Evolutionary conservation across 2,329 filamentous ascomycete species (phyloP).

Genomic region (Pseudocercospora cruenta): DNA sequence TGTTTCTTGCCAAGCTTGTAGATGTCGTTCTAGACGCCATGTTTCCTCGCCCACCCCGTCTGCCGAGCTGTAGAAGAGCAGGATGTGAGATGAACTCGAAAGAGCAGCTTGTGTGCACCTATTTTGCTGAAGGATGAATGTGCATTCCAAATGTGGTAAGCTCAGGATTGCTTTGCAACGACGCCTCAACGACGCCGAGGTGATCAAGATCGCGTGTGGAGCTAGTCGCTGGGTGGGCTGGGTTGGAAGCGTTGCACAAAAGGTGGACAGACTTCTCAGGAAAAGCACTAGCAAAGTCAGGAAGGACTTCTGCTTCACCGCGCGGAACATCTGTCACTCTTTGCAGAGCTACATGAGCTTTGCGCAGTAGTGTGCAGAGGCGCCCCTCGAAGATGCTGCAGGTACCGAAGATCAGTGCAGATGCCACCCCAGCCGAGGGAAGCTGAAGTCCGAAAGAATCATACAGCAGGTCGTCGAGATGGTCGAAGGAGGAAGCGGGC

Average conservation of each 20-base stretch:
- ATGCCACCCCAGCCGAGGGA: neutral
- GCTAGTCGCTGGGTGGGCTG: neutral
- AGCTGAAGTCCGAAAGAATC: neutral
- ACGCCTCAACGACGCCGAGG: neutral
- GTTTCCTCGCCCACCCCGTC: neutral
- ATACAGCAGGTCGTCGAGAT: neutral
- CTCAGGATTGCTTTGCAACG: neutral
- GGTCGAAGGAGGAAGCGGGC: too few species aligned
- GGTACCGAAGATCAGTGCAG: neutral
- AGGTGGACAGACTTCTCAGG: neutral
- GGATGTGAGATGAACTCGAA: neutral
- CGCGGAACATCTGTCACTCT: neutral
- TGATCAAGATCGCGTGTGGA: conserved; percentile 1
- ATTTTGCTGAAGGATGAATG: neutral
- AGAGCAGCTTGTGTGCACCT: neutral
- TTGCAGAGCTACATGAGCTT: neutral
- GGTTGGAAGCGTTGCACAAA: neutral
- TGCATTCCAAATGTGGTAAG: neutral
- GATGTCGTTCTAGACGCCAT: too few species aligned
- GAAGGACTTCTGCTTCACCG: neutral
- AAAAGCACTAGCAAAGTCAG: neutral
- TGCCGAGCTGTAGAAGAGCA: neutral
- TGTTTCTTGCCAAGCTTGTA: neutral
- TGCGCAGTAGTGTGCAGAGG: neutral
- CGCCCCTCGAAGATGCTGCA: neutral